These are phyloP conservation scores for Lolium multiflorum DNA, from an alignment of 176 grass and related monocot species.

Conservation along the genomic window DNA sequence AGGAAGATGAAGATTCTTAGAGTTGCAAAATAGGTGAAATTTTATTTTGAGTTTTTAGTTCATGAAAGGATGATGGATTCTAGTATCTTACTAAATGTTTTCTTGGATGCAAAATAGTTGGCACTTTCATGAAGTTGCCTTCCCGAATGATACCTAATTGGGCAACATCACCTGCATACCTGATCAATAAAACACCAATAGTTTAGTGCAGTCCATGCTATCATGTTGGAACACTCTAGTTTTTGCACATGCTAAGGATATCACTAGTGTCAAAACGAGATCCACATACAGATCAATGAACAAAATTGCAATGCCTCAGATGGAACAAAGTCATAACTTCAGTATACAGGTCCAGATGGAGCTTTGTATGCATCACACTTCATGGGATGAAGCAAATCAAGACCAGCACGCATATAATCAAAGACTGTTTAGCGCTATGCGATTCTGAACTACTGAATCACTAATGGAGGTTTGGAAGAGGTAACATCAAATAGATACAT, in stretches of 20 bases:
- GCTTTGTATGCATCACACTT: not conserved
- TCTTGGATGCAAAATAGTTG: conserved; percentile 74
- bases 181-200: conserved; percentile 48
- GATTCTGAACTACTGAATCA: conserved; percentile 2
- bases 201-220: not conserved
- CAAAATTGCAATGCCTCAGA: conserved; percentile 29
- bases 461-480: conserved; percentile 28
- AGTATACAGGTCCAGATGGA: conserved; percentile 15
- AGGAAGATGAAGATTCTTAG: conserved; percentile 41
- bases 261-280: conserved; percentile 7
- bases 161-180: conserved; percentile 90
- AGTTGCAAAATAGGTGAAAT: conserved; percentile 25
- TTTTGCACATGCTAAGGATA: conserved; percentile 18
- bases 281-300: conserved; percentile 24
- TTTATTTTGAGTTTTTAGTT: conserved; percentile 33
- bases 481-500: not conserved
- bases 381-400: conserved; percentile 12
- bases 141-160: conserved; percentile 89
- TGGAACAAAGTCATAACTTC: conserved; percentile 20
- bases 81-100: conserved; percentile 74
- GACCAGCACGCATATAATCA: not conserved
- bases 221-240: conserved; percentile 7
- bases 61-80: conserved; percentile 9
- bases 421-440: not conserved
- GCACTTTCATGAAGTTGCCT: conserved; percentile 78